These are phyloP conservation scores for Ophiostoma sp. DNA, from an alignment of 2,329 filamentous ascomycete species.

Conservation along the genomic window DNA sequence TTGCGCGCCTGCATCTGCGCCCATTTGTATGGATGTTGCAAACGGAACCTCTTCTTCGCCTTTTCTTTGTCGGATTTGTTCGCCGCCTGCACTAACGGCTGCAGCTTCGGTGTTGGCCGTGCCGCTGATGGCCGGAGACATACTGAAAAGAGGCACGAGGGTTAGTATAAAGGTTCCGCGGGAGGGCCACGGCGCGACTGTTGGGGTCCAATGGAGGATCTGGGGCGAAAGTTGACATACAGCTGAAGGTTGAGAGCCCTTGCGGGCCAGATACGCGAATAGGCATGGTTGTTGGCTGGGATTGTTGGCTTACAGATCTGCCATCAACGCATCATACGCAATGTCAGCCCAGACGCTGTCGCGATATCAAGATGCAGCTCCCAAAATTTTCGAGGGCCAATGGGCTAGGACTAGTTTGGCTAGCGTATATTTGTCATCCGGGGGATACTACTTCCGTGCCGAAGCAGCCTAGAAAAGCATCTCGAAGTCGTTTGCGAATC, in stretches of 20 bases:
- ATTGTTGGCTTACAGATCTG: background rate
- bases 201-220: slow-evolving; percentile 32
- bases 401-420: background rate
- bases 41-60: slow-evolving; percentile 64
- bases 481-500: background rate
- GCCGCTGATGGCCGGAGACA: slow-evolving; percentile 58
- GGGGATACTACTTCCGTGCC: slow-evolving; percentile 20
- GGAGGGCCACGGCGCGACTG: background rate
- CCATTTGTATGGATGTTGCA: slow-evolving; percentile 78
- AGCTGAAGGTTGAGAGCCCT: slow-evolving; percentile 59
- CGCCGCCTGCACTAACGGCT: slow-evolving; percentile 65
- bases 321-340: background rate
- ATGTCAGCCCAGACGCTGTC: slow-evolving; percentile 20
- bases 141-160: slow-evolving; percentile 44
- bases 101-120: slow-evolving; percentile 48
- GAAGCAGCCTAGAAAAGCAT: background rate
- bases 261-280: slow-evolving; percentile 64
- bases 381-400: slow-evolving; percentile 26
- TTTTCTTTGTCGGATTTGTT: slow-evolving; percentile 62
- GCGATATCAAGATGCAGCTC: slow-evolving; percentile 20
- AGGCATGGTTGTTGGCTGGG: slow-evolving; percentile 56
- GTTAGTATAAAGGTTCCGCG: background rate
- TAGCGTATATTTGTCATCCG: slow-evolving; percentile 19
- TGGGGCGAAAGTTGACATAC: slow-evolving; percentile 51
- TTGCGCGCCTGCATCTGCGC: slow-evolving; percentile 82